Evolutionary conservation across 805 yeast genomes (phyloP), one percentile per base, ranked within the genome.

Genomic region (Candida silvatica): DNA sequence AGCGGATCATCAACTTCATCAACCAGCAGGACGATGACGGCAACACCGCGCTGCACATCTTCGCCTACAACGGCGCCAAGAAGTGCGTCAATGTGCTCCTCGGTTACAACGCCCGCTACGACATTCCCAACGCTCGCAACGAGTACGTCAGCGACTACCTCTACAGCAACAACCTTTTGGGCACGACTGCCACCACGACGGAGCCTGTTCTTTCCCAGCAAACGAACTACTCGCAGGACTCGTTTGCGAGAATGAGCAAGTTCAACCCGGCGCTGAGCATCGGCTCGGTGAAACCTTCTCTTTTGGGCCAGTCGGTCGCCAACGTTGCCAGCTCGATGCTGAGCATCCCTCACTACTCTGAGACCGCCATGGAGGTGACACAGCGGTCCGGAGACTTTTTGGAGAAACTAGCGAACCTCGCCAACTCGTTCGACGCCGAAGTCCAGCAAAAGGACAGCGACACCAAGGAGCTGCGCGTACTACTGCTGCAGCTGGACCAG

Each of bases 21-120:
- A 64, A 74, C 53, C 71, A 67, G 49, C 72, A 77, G 52, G 80
- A 67, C 54, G 67, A 60, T 11, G 66, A 70, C 39, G 78, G 80
- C 7, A 74, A 71, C 42, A 71, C 79, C 1, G 70, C 76, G 31
- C 56, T 73, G 29, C 78, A 73, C 49, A 59, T 71, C 19, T 67
- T 74, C 29, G 64, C 68, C 14, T 59, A 60, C 33, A 62, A 70
- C 19, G 62, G 64, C 17, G 65, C 69, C 20, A 54, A 61, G 25
- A 69, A 64, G 41, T 58, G 74, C 35, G 66, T 67, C 17, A 57
- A 65, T 37, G 57, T 63, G 11, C 53, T 73, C 20, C 56, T 67
- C 48, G 63, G 62, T 23, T 69, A 62, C 52, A 77, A 65, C 45
- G 80, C 72, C 6, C 59, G 69, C 48, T 73, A 66, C 46, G 80